These are phyloP conservation scores for Herpetomonas tarakana DNA, from an alignment of 208 protist species.

Conservation along the genomic window DNA sequence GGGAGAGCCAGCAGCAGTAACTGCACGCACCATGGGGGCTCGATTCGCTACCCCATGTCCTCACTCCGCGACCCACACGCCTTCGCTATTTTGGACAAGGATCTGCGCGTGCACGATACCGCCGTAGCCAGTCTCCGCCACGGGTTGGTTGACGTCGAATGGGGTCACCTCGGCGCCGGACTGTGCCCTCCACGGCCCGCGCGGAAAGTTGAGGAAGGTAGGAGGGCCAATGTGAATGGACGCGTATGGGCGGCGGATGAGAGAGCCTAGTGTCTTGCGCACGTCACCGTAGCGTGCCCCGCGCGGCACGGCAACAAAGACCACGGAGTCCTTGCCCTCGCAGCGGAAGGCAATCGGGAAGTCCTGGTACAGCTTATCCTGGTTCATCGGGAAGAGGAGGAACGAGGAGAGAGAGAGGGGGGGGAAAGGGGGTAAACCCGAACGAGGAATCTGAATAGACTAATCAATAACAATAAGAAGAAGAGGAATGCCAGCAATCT, in stretches of 20 bases:
- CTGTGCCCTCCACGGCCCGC: too few species aligned
- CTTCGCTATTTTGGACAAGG: constrained; percentile 24
- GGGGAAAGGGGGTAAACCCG: neutral
- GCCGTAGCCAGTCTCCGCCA: constrained; percentile 25
- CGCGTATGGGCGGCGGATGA: constrained; percentile 44
- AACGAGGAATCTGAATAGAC: too few species aligned
- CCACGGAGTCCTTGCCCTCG: constrained; percentile 42
- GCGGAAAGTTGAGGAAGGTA: too few species aligned
- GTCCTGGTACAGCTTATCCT: constrained; percentile 47
- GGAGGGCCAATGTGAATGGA: constrained; percentile 37
- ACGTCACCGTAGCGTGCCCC: constrained; percentile 63
- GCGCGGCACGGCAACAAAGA: constrained; percentile 58
- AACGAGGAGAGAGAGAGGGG: neutral
- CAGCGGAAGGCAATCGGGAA: constrained; percentile 56
- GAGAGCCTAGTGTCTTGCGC: constrained; percentile 57
- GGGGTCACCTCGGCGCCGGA: too few species aligned
- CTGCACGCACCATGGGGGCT: too few species aligned
- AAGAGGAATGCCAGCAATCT: too few species aligned
- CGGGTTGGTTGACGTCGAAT: constrained; percentile 25
- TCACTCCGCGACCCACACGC: constrained; percentile 37
- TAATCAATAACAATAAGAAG: too few species aligned
- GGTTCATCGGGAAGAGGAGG: constrained; percentile 14
- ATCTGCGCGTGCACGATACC: constrained; percentile 37
- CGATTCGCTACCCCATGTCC: too few species aligned
- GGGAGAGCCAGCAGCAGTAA: too few species aligned